These are phyloP conservation scores for Primulina eburnea DNA, from an alignment of 257 asterid species.

Conservation along the genomic window DNA sequence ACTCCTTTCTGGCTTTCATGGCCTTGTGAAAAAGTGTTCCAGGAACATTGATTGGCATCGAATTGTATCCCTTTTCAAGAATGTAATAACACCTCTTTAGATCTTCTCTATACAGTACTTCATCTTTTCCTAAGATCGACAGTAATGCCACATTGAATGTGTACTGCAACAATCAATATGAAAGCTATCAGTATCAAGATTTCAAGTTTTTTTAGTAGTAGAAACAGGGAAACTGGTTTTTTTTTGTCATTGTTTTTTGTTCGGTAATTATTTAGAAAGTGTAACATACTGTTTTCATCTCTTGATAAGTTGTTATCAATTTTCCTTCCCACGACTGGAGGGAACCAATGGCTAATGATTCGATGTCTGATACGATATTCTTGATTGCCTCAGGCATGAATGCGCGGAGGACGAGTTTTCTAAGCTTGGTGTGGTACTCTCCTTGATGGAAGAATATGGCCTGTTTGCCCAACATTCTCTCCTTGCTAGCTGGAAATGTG, in stretches of 20 bases:
- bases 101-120: slow-evolving; percentile 59
- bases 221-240: slow-evolving; percentile 39
- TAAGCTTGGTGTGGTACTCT: slow-evolving; percentile 58
- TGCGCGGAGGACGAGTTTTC: slow-evolving; percentile 68
- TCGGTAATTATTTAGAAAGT: not conserved
- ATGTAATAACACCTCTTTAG: slow-evolving; percentile 64
- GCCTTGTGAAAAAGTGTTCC: slow-evolving; percentile 73
- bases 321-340: slow-evolving; percentile 58
- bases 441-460: slow-evolving; percentile 79
- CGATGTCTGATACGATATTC: slow-evolving; percentile 48
- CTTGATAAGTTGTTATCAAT: slow-evolving; percentile 63
- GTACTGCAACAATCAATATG: slow-evolving; percentile 48
- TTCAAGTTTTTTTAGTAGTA: not conserved
- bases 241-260: slow-evolving; percentile 22
- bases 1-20: slow-evolving; percentile 67
- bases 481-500: slow-evolving; percentile 81
- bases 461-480: slow-evolving; percentile 72
- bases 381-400: slow-evolving; percentile 68
- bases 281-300: slow-evolving; percentile 69
- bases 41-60: slow-evolving; percentile 66
- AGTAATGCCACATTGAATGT: slow-evolving; percentile 79
- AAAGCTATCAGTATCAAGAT: slow-evolving; percentile 6
- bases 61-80: slow-evolving; percentile 74
- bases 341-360: slow-evolving; percentile 37
- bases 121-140: slow-evolving; percentile 71